These are phyloP conservation scores for Pichia sp. DNA, from an alignment of 1,139 yeast genomes.

Conservation along the genomic window DNA sequence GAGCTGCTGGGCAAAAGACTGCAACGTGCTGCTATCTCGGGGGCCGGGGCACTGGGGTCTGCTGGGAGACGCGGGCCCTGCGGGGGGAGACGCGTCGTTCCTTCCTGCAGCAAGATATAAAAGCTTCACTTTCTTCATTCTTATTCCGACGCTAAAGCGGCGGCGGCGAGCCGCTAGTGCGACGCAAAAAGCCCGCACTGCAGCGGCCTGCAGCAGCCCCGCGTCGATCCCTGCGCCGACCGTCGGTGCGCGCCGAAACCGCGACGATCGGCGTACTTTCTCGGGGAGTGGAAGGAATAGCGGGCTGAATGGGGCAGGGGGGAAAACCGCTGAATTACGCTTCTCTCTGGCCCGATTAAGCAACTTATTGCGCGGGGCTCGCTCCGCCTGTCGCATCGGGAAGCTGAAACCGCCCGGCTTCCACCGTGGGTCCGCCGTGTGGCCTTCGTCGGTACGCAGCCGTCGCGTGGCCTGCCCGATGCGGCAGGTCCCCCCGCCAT, in stretches of 20 bases:
- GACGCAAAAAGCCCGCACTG: not conserved
- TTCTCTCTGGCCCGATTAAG: not conserved
- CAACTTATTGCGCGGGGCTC: not conserved
- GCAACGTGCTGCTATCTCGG: too few relatives aligned
- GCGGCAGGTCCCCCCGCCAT: not conserved
- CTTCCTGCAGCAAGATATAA: not conserved
- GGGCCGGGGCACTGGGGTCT: too few relatives aligned
- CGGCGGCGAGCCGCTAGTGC: not conserved
- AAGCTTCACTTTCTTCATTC: not conserved
- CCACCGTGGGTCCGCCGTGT: too few relatives aligned
- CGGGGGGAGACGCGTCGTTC: too few relatives aligned
- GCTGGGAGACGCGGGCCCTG: too few relatives aligned
- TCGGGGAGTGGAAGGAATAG: too few relatives aligned
- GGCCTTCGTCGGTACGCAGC: not conserved
- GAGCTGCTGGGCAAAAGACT: too few relatives aligned
- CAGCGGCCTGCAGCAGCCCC: not conserved
- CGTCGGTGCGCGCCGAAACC: not conserved
- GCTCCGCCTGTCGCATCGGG: not conserved
- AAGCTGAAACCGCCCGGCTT: not conserved
- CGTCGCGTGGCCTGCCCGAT: not conserved
- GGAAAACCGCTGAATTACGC: not conserved
- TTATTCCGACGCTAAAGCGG: not conserved
- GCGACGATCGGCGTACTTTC: not conserved
- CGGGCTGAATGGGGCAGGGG: too few relatives aligned
- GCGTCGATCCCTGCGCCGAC: too few relatives aligned